Percentiles rank a stretch among this genome's conserved stretches.
phyloP scores from a whole-genome alignment of 345 rosid species.

The Trapa bicornis region DNA sequence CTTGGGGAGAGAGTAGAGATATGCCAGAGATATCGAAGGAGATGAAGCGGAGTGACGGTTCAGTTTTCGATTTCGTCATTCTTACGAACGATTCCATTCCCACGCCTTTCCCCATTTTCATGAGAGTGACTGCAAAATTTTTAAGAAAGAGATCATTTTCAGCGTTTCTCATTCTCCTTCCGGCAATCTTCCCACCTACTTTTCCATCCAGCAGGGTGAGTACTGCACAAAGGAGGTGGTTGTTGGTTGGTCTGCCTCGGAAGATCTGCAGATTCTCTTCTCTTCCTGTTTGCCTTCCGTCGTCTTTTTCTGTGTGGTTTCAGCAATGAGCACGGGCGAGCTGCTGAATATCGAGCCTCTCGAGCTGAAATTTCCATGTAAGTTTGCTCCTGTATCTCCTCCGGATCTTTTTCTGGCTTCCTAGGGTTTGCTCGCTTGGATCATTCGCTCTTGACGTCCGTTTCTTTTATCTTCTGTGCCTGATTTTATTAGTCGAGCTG shows the following conservation, averaged over 20 bases:
- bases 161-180: too few relatives aligned
- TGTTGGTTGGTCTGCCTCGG: neutral
- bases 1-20: too few relatives aligned
- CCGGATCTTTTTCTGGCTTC: conserved; percentile 8
- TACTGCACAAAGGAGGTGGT: neutral
- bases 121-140: neutral
- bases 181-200: neutral
- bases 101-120: neutral
- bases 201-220: neutral
- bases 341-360: conserved; percentile 62
- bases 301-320: conserved; percentile 2
- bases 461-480: conserved; percentile 3
- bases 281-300: neutral
- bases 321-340: conserved; percentile 53
- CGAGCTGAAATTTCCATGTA: conserved; percentile 70
- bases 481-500: conserved; percentile 45
- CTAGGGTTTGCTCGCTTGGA: conserved; percentile 10
- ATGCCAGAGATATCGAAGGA: too few relatives aligned
- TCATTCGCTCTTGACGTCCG: conserved; percentile 2
- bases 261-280: neutral
- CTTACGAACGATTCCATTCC: neutral
- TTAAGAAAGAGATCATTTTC: neutral
- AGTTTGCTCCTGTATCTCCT: conserved; percentile 8
- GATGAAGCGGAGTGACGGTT: neutral
- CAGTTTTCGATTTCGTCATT: neutral